These are phyloP conservation scores for Teratosphaeria viscida DNA, from an alignment of 2,329 filamentous ascomycete species.

Conservation along the genomic window DNA sequence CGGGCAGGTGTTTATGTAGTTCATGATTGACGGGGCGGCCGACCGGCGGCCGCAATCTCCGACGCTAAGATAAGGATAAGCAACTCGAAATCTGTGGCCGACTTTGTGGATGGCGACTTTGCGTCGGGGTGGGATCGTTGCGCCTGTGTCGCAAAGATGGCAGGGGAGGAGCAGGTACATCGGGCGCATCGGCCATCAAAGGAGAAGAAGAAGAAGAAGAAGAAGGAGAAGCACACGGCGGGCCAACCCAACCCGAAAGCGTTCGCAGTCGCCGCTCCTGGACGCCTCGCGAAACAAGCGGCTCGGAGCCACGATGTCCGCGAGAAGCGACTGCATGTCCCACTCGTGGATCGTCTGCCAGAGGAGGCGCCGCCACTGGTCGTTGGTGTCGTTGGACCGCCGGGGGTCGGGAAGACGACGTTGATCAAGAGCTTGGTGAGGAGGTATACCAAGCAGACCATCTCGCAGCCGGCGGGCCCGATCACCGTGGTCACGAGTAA, in stretches of 20 bases:
- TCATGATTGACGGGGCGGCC: too few species aligned
- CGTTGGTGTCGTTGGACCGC: constrained; percentile 87
- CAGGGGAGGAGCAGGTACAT: constrained; percentile 57
- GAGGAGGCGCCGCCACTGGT: constrained; percentile 91
- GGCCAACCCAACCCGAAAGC: constrained; percentile 76
- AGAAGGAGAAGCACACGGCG: constrained; percentile 39
- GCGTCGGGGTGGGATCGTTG: not conserved
- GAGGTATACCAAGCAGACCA: constrained; percentile 89
- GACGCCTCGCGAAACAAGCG: constrained; percentile 65
- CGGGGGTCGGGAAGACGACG: constrained; percentile 89
- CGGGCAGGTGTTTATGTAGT: too few species aligned
- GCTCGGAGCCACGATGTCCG: constrained; percentile 70
- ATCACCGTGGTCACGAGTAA: constrained; percentile 96
- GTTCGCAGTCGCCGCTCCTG: constrained; percentile 74
- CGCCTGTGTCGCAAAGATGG: constrained; percentile 11
- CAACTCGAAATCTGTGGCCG: not conserved
- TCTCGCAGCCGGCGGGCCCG: constrained; percentile 80
- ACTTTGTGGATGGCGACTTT: not conserved
- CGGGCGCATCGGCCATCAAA: constrained; percentile 78
- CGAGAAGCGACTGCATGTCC: constrained; percentile 93
- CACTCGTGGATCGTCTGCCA: constrained; percentile 86
- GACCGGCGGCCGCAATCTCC: not conserved
- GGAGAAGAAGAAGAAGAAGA: constrained; percentile 58
- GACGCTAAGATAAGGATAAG: not conserved
- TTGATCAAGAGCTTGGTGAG: constrained; percentile 89